Base-by-base conservation (phyloP, 2,329 filamentous ascomycete species). In the Fusarium pseudonygamai region DNA sequence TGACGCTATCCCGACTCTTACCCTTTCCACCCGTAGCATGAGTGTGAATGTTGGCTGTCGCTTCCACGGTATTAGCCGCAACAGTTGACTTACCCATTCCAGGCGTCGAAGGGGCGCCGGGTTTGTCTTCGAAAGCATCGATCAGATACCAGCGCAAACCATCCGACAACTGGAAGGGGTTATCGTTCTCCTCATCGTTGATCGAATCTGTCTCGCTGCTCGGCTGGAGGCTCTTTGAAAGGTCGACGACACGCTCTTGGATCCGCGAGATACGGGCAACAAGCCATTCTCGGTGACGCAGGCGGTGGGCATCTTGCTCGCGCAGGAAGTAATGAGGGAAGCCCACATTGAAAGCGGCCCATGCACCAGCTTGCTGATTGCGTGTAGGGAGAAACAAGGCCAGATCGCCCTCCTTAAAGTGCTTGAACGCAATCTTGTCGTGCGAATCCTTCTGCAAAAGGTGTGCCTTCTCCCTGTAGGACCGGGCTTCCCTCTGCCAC, bases 341-440 rank as follows among this genome's bases (percentile, higher is more conserved):
- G 3, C 95, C 96, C 37, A 99, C 93, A 78, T 99, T 99, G 87
- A 99, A 99, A 2, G 96, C 96, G 10, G 96, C 96, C 96, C 96
- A 99, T 2, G 96, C 96, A 22, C 96, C 93, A 9, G 95, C 96
- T 42, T 93, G 93, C 82, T 98, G 95, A 80, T 98, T 98, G 40
- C 96, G 89, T 1, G 96, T 99, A 1, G 96, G 96, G 45, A 99
- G 84, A 84, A 99, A 99, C 5, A 99, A 83, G 18, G 96, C 96
- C 20, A 99, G 87, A 79, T 99, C 96, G 13, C 96, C 96, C 82
- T 98, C 95, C 79, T 98, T 98, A 85, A 99, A 99, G 57, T 96
- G 92, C 69, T 93, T 92, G 80, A 96, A 98, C 5, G 96, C 95
- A 79, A 99, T 98, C 85, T 98, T 98, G 75, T 97, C 94, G 77